phyloP scores from a whole-genome alignment of 1,139 yeast species.

The Spencermartinsiella ligniputridi region DNA sequence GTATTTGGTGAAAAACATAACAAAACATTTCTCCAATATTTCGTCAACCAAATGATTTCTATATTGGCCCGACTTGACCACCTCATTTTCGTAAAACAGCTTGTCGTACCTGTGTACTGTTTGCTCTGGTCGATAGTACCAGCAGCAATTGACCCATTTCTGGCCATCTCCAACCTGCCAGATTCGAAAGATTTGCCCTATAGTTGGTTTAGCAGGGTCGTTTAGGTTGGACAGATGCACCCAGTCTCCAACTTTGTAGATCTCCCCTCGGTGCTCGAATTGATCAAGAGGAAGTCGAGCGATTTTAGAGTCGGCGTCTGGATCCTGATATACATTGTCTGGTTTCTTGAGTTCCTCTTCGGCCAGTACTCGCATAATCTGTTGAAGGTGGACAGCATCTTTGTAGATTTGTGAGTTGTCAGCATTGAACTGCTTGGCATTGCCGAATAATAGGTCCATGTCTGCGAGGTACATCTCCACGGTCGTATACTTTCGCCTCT shows the following conservation, averaged over 20 bases:
- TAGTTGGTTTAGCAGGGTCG: conserved; percentile 83
- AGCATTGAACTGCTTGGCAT: conserved; percentile 64
- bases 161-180: conserved; percentile 85
- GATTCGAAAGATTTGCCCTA: conserved; percentile 87
- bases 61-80: conserved; percentile 93
- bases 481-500: conserved; percentile 73
- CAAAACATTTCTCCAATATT: conserved; percentile 89
- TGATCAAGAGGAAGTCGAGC: conserved; percentile 75
- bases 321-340: conserved; percentile 71
- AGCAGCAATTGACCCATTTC: conserved; percentile 87
- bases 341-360: conserved; percentile 74
- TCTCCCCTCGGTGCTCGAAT: conserved; percentile 64
- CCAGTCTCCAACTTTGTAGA: conserved; percentile 92
- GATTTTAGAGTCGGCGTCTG: conserved; percentile 47
- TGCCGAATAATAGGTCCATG: conserved; percentile 67
- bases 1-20: conserved; percentile 87
- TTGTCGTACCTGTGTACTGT: conserved; percentile 91
- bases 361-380: conserved; percentile 55
- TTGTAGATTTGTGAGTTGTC: conserved; percentile 53
- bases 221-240: conserved; percentile 80
- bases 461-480: conserved; percentile 77
- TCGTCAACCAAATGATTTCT: conserved; percentile 89
- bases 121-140: conserved; percentile 98
- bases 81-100: conserved; percentile 87
- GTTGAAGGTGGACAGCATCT: conserved; percentile 60